Conservation (phyloP, 1,139 yeast species). For the Kodamaea ohmeri region DNA sequence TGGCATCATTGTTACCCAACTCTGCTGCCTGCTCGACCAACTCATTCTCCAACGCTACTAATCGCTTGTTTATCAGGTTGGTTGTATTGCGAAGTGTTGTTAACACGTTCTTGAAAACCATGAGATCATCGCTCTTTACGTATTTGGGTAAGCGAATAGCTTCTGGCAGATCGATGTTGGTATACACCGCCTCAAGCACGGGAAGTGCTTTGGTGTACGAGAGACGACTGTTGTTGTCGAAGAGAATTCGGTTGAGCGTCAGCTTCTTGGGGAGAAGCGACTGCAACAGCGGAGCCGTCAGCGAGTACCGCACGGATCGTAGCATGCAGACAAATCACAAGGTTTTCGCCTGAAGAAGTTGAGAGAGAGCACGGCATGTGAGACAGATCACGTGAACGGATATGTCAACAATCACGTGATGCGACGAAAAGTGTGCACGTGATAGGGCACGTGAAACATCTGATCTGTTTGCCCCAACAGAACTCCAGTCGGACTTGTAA, state of each 20-base stretch:
- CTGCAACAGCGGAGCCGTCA: constrained; percentile 40
- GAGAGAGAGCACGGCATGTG: too few relatives aligned
- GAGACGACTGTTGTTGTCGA: constrained; percentile 61
- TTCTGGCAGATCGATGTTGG: constrained; percentile 37
- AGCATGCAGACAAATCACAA: constrained; percentile 5
- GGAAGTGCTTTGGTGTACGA: constrained; percentile 54
- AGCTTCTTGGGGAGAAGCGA: constrained; percentile 59
- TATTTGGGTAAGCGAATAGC: constrained; percentile 40
- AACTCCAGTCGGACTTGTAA: too few relatives aligned
- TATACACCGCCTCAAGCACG: constrained; percentile 49
- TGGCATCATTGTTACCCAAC: constrained; percentile 77
- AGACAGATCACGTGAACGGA: background rate
- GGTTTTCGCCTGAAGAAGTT: too few relatives aligned
- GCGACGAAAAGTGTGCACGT: too few relatives aligned
- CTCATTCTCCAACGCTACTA: constrained; percentile 63
- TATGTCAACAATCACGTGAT: too few relatives aligned
- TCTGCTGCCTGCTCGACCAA: constrained; percentile 82
- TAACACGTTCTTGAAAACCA: constrained; percentile 66
- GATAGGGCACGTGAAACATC: too few relatives aligned
- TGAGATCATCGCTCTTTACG: constrained; percentile 55
- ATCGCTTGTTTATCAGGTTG: constrained; percentile 52
- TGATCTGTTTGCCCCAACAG: too few relatives aligned
- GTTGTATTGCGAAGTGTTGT: constrained; percentile 61
- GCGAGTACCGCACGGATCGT: constrained; percentile 6
- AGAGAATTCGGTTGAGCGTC: constrained; percentile 55